These are phyloP conservation scores for Saccharomycopsis fibuligera DNA, from an alignment of 805 yeast species.

Conservation along the genomic window DNA sequence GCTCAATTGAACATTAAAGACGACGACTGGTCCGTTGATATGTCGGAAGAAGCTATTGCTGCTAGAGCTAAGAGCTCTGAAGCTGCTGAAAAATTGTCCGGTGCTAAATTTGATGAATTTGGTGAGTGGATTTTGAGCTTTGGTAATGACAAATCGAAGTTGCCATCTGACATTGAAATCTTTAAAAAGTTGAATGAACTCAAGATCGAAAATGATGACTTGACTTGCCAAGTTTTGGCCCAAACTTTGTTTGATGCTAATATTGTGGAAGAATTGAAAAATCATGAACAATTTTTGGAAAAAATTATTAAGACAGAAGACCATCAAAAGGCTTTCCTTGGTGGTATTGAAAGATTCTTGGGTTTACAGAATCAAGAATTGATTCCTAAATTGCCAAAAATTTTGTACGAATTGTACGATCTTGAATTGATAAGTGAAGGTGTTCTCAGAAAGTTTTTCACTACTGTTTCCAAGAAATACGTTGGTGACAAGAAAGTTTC, in stretches of 20 bases:
- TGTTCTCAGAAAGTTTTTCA: conserved; percentile 75
- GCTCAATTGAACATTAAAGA: conserved; percentile 13
- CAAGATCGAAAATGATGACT: conserved; percentile 62
- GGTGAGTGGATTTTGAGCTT: conserved; percentile 27
- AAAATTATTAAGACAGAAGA: conserved; percentile 64
- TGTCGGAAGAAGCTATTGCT: conserved; percentile 22
- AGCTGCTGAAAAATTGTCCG: conserved; percentile 74
- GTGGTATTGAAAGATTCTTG: conserved; percentile 91
- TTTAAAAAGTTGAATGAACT: conserved; percentile 83
- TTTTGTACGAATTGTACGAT: conserved; percentile 75
- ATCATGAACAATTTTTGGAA: conserved; percentile 75
- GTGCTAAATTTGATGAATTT: conserved; percentile 32
- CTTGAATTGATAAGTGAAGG: conserved; percentile 82
- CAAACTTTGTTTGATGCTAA: conserved; percentile 81
- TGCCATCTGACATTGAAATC: conserved; percentile 83
- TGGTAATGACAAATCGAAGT: conserved; percentile 47
- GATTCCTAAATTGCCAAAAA: conserved; percentile 70
- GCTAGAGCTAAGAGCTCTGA: conserved; percentile 25
- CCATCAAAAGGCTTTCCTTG: conserved; percentile 83
- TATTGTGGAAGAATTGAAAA: conserved; percentile 48
- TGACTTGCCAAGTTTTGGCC: conserved; percentile 85
- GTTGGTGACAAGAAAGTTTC: conserved; percentile 80
- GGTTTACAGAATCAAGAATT: conserved; percentile 75
- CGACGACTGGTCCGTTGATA: conserved; percentile 22
- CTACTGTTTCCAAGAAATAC: conserved; percentile 85